Percentiles rank a stretch among this genome's conserved stretches.
phyloP scores from a whole-genome alignment of 2,329 filamentous ascomycete species.

The Penicillium sp. region DNA sequence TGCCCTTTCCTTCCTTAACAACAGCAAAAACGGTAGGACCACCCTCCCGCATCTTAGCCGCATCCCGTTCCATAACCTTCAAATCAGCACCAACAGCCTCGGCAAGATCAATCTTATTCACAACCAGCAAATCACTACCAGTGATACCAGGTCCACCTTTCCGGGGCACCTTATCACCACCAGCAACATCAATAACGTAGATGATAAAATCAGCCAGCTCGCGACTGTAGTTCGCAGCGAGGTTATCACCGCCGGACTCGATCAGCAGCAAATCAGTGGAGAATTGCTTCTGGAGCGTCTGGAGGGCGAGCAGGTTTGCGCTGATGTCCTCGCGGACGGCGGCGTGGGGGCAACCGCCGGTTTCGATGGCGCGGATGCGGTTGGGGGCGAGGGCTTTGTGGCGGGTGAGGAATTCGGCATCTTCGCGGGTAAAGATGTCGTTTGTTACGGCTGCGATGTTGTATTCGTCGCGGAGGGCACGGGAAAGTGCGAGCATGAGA shows the following conservation, averaged over 20 bases:
- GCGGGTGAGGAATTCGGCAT: slow-evolving; percentile 93
- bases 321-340: slow-evolving; percentile 97
- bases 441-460: slow-evolving; percentile 95
- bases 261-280: slow-evolving; percentile 83
- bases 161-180: slow-evolving; percentile 92
- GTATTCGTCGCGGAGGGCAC: slow-evolving; percentile 75
- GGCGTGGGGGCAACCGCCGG: slow-evolving; percentile 93
- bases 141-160: slow-evolving; percentile 98
- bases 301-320: slow-evolving; percentile 87
- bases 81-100: slow-evolving; percentile 88
- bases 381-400: slow-evolving; percentile 78
- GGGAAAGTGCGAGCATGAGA: slow-evolving; percentile 91
- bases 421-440: slow-evolving; percentile 94
- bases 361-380: slow-evolving; percentile 94
- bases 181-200: slow-evolving; percentile 96
- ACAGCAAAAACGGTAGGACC: slow-evolving; percentile 95
- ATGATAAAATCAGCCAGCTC: slow-evolving; percentile 97
- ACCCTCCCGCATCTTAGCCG: slow-evolving; percentile 90
- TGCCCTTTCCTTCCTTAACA: slow-evolving; percentile 87
- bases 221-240: slow-evolving; percentile 93
- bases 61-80: slow-evolving; percentile 90
- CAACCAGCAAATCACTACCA: slow-evolving; percentile 86
- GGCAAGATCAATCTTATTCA: slow-evolving; percentile 97
- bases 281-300: slow-evolving; percentile 82
- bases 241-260: slow-evolving; percentile 92